phyloP scores from a whole-genome alignment of 176 grass and related monocot species.

The Carex myosuroides region DNA sequence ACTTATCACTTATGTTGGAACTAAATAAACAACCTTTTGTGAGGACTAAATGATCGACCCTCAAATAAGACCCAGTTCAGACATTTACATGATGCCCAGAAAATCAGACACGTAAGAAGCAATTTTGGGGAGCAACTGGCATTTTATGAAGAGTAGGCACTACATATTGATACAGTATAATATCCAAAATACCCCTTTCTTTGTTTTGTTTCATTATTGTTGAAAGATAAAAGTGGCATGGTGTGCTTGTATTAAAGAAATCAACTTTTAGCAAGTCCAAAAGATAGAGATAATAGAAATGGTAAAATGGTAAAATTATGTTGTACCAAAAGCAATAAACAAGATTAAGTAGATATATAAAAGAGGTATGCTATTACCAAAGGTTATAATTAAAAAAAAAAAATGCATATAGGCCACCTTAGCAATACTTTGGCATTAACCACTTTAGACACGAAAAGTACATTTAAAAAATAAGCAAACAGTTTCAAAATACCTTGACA shows the following conservation, averaged over 20 bases:
- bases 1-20: not conserved
- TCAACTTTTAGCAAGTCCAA: not conserved
- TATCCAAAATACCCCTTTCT: not conserved
- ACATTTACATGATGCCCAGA: not conserved
- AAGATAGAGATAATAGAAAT: not conserved
- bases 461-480: not conserved
- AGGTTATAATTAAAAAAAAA: not conserved
- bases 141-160: not conserved
- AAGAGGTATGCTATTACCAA: not conserved
- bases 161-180: not conserved
- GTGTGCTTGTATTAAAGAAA: not conserved
- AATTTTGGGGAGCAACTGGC: not conserved
- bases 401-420: not conserved
- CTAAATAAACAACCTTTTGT: not conserved
- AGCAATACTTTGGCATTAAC: not conserved
- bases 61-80: not conserved
- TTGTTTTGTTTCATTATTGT: not conserved
- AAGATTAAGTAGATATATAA: not conserved
- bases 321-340: not conserved
- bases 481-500: slow-evolving; percentile 8
- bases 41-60: not conserved
- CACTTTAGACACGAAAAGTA: not conserved
- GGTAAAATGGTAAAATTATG: not conserved
- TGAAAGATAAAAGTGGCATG: not conserved
- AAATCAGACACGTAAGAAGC: not conserved